Conservation (phyloP, 2,329 filamentous ascomycete genomes). For the Aureobasidium sp. region DNA sequence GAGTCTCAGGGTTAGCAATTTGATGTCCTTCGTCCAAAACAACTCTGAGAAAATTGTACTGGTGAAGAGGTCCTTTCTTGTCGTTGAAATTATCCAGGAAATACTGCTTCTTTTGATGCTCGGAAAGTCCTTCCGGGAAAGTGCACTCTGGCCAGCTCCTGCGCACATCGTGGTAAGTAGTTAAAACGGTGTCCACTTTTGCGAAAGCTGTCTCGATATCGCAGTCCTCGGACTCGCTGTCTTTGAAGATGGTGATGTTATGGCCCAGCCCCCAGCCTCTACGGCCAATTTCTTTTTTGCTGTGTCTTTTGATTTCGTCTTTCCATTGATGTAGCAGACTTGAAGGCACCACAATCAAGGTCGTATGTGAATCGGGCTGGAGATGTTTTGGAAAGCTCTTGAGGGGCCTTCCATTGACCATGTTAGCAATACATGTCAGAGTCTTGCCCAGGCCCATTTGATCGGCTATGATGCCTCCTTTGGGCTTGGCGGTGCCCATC, state of each 20-base stretch:
- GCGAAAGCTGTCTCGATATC: slow-evolving; percentile 13
- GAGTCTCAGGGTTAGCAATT: slow-evolving; percentile 45
- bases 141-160: slow-evolving; percentile 26
- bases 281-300: neutral
- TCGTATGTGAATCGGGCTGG: slow-evolving; percentile 25
- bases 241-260: slow-evolving; percentile 18
- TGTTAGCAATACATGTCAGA: slow-evolving; percentile 38
- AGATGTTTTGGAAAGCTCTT: slow-evolving; percentile 11
- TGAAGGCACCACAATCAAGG: slow-evolving; percentile 38
- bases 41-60: slow-evolving; percentile 43
- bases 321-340: slow-evolving; percentile 35
- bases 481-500: slow-evolving; percentile 29
- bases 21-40: slow-evolving; percentile 52
- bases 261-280: slow-evolving; percentile 13
- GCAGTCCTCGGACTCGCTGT: neutral
- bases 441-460: slow-evolving; percentile 39
- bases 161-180: slow-evolving; percentile 38
- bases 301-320: slow-evolving; percentile 26
- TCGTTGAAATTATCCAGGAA: slow-evolving; percentile 29
- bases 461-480: slow-evolving; percentile 37
- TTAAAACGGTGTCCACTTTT: slow-evolving; percentile 30
- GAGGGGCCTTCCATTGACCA: slow-evolving; percentile 34
- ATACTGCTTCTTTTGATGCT: slow-evolving; percentile 34
- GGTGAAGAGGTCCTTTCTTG: slow-evolving; percentile 34
- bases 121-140: neutral